Conservation (phyloP, 2,329 filamentous ascomycete genomes). For the Colletotrichum truncatum region DNA sequence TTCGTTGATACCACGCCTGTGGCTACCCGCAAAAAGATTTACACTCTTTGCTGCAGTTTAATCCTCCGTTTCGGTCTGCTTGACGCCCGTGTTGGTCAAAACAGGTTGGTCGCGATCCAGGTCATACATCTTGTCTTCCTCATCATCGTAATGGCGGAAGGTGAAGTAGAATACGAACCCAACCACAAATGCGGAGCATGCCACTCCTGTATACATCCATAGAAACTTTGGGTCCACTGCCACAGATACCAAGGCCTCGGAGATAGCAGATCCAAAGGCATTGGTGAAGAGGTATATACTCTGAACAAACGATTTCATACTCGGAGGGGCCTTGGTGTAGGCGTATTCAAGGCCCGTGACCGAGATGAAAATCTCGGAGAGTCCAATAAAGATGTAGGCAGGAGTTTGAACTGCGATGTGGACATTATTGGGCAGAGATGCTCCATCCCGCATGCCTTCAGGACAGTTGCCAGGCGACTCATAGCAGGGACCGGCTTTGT, state of each 20-base stretch:
- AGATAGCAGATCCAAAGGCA: conserved; percentile 67
- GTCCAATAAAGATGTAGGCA: conserved; percentile 65
- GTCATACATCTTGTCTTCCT: conserved; percentile 49
- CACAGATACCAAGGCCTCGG: conserved; percentile 52
- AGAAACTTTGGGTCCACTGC: conserved; percentile 71
- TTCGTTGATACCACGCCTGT: too few species aligned
- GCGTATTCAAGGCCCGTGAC: conserved; percentile 78
- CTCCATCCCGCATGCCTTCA: conserved; percentile 37
- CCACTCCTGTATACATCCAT: conserved; percentile 73
- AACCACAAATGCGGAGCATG: conserved; percentile 54
- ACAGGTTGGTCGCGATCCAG: conserved; percentile 45
- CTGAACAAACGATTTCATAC: conserved; percentile 72
- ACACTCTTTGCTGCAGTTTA: not conserved
- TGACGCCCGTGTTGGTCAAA: conserved; percentile 29
- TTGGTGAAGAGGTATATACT: conserved; percentile 69
- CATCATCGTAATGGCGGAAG: conserved; percentile 48
- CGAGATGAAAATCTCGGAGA: conserved; percentile 70
- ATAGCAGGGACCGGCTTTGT: conserved; percentile 61
- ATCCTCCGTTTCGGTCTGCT: not conserved
- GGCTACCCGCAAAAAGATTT: not conserved
- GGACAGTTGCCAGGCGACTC: conserved; percentile 50
- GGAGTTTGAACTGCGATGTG: conserved; percentile 64
- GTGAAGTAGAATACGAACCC: conserved; percentile 61
- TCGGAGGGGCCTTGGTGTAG: conserved; percentile 76
- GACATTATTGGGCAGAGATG: conserved; percentile 52